These are phyloP conservation scores for Ustilago trichophora DNA, from an alignment of 1,284 basidiomycete species.

Conservation along the genomic window DNA sequence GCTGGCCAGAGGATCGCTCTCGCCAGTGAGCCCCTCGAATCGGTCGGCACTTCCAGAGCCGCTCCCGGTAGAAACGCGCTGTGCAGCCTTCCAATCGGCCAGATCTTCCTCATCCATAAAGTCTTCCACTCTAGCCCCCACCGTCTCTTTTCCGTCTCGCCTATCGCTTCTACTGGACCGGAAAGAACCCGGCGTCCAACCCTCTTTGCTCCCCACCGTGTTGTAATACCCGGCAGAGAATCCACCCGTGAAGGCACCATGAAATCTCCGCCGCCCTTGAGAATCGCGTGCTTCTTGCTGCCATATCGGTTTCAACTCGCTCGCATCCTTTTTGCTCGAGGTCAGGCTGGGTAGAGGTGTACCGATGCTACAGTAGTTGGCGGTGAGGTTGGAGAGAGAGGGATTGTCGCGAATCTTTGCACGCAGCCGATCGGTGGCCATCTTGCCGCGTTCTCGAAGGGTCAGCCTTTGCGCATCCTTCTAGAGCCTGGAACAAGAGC, in stretches of 20 bases:
- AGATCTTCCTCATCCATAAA: constrained; percentile 99
- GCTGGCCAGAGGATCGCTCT: background rate
- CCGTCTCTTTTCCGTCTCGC: constrained; percentile 59
- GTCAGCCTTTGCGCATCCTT: no score
- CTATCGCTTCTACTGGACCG: constrained; percentile 68
- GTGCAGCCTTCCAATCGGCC: constrained; percentile 78
- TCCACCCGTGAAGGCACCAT: constrained; percentile 97
- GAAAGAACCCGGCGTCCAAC: constrained; percentile 92
- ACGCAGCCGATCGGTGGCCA: constrained; percentile 70
- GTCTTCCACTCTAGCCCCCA: constrained; percentile 77
- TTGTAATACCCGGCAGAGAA: constrained; percentile 98
- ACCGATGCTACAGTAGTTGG: constrained; percentile 91
- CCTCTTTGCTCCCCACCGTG: constrained; percentile 93
- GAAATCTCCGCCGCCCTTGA: constrained; percentile 87
- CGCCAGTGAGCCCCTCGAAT: no score
- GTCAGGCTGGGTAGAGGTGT: constrained; percentile 89
- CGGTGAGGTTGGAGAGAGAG: constrained; percentile 78
- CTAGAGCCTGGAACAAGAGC: no score
- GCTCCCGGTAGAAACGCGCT: constrained; percentile 69
- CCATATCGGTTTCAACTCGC: constrained; percentile 95
- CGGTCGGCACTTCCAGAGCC: no score
- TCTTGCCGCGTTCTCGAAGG: no score
- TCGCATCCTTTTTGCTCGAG: constrained; percentile 81
- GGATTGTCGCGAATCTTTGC: constrained; percentile 80
- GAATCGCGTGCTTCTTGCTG: constrained; percentile 97